A percentile compares a stretch with the other conserved stretches of the same genome.
Conservation (phyloP, 1,284 basidiomycete genomes). For the Salmacisia buchloeana region DNA sequence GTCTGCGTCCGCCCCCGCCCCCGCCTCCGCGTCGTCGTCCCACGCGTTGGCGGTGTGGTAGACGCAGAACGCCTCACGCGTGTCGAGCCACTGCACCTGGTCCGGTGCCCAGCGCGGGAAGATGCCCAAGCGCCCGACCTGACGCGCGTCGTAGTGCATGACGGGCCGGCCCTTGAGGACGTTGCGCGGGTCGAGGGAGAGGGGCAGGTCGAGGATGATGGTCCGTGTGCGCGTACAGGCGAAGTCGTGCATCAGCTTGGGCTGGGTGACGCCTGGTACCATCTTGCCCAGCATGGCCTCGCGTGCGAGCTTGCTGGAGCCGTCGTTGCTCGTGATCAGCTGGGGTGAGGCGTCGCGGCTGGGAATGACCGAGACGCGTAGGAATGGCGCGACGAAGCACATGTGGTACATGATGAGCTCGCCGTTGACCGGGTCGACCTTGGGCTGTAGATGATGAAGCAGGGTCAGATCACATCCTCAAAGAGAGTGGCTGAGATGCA, state of each 20-base stretch:
- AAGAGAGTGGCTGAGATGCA: neutral
- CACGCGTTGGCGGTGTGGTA: conserved; percentile 57
- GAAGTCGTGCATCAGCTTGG: conserved; percentile 57
- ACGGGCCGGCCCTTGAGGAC: conserved; percentile 53
- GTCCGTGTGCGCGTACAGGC: conserved; percentile 52
- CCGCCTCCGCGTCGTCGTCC: conserved; percentile 47
- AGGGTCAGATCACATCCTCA: neutral
- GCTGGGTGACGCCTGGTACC: conserved; percentile 37
- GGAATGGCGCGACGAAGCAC: conserved; percentile 54
- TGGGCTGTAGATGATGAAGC: conserved; percentile 41
- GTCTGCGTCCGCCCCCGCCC: neutral
- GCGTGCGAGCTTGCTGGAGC: neutral
- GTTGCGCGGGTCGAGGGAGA: conserved; percentile 55
- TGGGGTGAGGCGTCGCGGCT: conserved; percentile 12
- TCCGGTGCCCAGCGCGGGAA: conserved; percentile 52
- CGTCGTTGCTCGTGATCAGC: conserved; percentile 4
- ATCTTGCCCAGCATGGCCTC: conserved; percentile 27
- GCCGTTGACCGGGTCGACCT: conserved; percentile 54
- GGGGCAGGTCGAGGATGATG: conserved; percentile 55
- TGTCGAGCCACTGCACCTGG: conserved; percentile 51
- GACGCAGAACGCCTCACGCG: conserved; percentile 53
- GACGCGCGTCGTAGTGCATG: conserved; percentile 53
- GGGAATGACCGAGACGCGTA: conserved; percentile 54
- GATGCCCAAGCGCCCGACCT: conserved; percentile 54
- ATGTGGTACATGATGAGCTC: conserved; percentile 55